Evolutionary conservation across 495 filamentous ascomycete species (phyloP), one percentile per base, ranked within the genome.

Genomic region (Xylaria telfairii): DNA sequence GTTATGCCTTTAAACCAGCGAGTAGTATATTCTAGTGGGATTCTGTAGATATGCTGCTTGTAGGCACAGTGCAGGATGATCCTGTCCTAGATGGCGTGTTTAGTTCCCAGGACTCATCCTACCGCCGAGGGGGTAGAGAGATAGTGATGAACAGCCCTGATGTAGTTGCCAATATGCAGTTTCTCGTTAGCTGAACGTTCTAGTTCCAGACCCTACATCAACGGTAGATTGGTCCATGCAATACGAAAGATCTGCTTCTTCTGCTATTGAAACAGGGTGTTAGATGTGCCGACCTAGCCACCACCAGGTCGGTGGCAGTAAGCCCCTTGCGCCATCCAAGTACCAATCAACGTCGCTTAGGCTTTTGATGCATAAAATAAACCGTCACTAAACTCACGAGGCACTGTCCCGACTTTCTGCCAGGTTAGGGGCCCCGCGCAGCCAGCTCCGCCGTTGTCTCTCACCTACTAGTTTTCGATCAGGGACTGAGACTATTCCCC

Each of bases 201-300:
- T 51, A 68, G 56, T 44, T 13, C 34, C 24, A 46, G 41, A 19
- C 26, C 32, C 39, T 32, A 30, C 15, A 32, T 49, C 54, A 15
- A 41, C 30, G 26, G 47, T 51, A 47, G 44, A 44, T 64, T 49
- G 53, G 42, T 37, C 65, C 54, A 72, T 74, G 74, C 74, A 74
- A 47, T 67, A 72, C 68, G 66, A 57, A 51, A 30, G 51, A 74
- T 71, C 71, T 71, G 75, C 74, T 71, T 41, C 74, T 64, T 71
- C 61, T 66, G 67, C 37, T 61, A 57, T 76, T 77, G 76, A 78
- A 75, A 75, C 75, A 76, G 67, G 71, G 62, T 74, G 71, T 72
- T 28, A 67, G 49, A 28, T 68, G 65, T 61, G 51, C 57, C 44
- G 71, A 63, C 70, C 66, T 65, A 54, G 28, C 30, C 69, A 63